These are phyloP conservation scores for Porpolomopsis calyptriformis DNA, from an alignment of 768 basidiomycete species.

Conservation along the genomic window DNA sequence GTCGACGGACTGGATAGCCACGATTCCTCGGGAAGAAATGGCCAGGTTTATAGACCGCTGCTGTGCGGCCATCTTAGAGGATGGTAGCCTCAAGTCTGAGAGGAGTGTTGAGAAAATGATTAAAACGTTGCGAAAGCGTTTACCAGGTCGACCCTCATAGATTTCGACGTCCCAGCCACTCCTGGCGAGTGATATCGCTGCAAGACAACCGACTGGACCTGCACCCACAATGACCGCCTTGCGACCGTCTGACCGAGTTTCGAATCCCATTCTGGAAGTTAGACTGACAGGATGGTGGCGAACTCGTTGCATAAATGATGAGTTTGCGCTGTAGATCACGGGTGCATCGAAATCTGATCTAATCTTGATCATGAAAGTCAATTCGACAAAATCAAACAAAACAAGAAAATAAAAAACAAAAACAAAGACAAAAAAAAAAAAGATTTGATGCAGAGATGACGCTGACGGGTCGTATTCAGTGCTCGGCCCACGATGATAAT, in stretches of 20 bases:
- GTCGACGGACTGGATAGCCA: conserved; percentile 77
- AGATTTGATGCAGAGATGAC: no score
- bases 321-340: neutral
- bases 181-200: conserved; percentile 76
- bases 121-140: conserved; percentile 11
- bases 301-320: neutral
- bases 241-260: conserved; percentile 13
- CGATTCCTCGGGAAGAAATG: conserved; percentile 86
- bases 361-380: conserved; percentile 7
- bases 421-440: no score
- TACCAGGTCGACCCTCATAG: conserved; percentile 74
- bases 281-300: conserved; percentile 1
- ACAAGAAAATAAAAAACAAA: no score
- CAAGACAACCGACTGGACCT: conserved; percentile 90
- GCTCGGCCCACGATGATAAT: no score
- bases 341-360: conserved; percentile 4
- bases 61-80: conserved; percentile 51
- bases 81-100: conserved; percentile 64
- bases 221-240: conserved; percentile 72
- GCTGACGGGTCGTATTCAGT: no score
- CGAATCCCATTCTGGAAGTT: conserved; percentile 10
- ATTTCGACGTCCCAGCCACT: conserved; percentile 77
- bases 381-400: no score
- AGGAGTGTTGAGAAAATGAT: conserved; percentile 9
- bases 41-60: conserved; percentile 95